These are phyloP conservation scores for Ophiostoma novo-ulmi DNA, from an alignment of 2,329 filamentous ascomycete species.

Conservation along the genomic window DNA sequence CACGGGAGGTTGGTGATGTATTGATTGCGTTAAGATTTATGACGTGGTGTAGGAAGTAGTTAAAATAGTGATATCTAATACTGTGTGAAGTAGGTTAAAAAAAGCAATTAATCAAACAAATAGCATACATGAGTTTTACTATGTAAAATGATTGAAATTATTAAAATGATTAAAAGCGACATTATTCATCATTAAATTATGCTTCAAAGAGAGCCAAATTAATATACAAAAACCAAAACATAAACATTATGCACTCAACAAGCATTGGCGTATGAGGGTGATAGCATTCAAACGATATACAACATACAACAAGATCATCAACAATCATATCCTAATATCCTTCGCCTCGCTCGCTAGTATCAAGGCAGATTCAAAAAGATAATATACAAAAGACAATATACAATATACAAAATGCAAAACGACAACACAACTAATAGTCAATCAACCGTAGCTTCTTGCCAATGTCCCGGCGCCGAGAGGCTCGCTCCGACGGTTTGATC, in stretches of 20 bases:
- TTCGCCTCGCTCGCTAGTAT: neutral
- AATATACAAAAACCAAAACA: too few species aligned
- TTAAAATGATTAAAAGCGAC: too few species aligned
- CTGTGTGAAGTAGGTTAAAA: too few species aligned
- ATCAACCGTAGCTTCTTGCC: conserved; percentile 67
- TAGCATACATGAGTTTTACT: too few species aligned
- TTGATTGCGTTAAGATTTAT: neutral
- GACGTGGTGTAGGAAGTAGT: too few species aligned
- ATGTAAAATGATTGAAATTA: too few species aligned
- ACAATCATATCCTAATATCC: neutral
- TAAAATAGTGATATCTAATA: too few species aligned
- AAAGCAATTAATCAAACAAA: too few species aligned
- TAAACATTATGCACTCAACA: too few species aligned
- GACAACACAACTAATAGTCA: conserved; percentile 50
- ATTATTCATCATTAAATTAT: too few species aligned
- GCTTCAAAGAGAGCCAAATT: too few species aligned
- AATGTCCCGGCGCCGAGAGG: conserved; percentile 60
- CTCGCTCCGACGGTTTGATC: conserved; percentile 53
- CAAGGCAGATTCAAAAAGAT: neutral
- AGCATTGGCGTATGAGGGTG: neutral
- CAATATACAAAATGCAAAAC: neutral
- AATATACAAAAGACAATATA: conserved; percentile 8
- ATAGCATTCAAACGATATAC: neutral
- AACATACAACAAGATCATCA: neutral
- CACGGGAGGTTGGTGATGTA: neutral